Evolutionary conservation across 2,329 filamentous ascomycete species (phyloP), one percentile per base, ranked within the genome.

Genomic region (Sporothrix euskadiensis): DNA sequence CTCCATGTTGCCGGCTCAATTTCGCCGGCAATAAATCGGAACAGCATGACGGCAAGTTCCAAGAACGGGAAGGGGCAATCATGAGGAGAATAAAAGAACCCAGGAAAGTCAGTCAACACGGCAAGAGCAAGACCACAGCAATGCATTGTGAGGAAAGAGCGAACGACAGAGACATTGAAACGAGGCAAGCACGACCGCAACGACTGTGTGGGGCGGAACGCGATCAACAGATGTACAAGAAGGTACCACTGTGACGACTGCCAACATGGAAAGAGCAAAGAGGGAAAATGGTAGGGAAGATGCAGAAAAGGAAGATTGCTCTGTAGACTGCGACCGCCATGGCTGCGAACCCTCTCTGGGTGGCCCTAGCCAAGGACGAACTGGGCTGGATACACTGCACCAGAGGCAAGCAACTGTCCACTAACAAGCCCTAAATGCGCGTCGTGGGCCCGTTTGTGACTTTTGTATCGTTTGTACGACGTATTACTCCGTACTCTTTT

Each of bases 381-480:
- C n/a, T n/a, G n/a, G n/a, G n/a, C n/a, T n/a, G 39, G 39, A 66
- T 9, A 12, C 26, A 30, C 44, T 65, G 9, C 44, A 35, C 8
- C 10, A 44, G n/a, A 44, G 9, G 22, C 6, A 14, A 30, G 39
- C 39, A 3, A 16, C n/a, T 54, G 65, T 69, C 63, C 65, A 73
- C 71, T 69, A 54, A 35, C 39, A 69, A 44, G 41, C 63, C 59
- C 6, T 6, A 30, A 61, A 72, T 39, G 39, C 52, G 47, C 71
- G 63, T 72, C 71, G 71, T 72, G 71, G 71, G 71, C 63, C 54
- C 19, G 63, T 69, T 69, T 69, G 66, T 52, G 19, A 12, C 44
- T 9, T 52, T 52, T 68, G 44, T 66, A 47, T 66, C 61, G 61
- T 47, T 66, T 66, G 44, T 52, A 52, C 35, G 26, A 26, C 26